A percentile compares a stretch with the other conserved stretches of the same genome.
Evolutionary conservation across 1,139 yeast species (phyloP).

Genomic region (Candida sanyaensis): DNA sequence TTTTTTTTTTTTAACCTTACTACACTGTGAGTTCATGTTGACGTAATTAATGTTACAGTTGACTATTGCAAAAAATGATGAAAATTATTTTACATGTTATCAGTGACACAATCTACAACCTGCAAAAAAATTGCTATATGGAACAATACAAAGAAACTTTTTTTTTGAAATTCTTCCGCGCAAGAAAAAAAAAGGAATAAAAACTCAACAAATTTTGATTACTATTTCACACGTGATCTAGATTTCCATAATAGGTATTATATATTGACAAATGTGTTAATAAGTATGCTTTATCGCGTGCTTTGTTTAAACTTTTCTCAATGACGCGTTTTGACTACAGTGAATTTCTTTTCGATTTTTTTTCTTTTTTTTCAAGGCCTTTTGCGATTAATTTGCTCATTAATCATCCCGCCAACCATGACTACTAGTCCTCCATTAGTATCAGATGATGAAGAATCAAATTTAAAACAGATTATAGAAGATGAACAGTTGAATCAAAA

Average conservation of each 20-base stretch:
- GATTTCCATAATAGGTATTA: background rate
- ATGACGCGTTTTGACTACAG: background rate
- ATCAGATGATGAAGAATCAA: constrained; percentile 8
- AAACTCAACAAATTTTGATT: background rate
- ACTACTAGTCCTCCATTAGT: constrained; percentile 9
- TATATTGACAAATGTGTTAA: background rate
- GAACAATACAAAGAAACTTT: background rate
- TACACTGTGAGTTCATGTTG: background rate
- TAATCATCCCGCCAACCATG: background rate
- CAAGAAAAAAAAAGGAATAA: background rate
- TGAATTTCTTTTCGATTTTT: background rate
- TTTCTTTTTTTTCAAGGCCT: background rate
- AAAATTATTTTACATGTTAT: background rate
- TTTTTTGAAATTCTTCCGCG: background rate
- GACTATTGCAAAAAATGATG: background rate
- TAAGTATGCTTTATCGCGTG: background rate
- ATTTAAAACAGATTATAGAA: constrained; percentile 4
- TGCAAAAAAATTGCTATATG: background rate
- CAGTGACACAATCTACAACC: background rate
- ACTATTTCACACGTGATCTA: background rate
- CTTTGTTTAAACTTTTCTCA: background rate
- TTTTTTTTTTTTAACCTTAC: no score
- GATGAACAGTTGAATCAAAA: constrained; percentile 11
- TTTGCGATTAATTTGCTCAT: background rate
- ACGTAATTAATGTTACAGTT: background rate